Conservation (phyloP, 192 early-diverging fungal genomes). For the Coemansia sp. region DNA sequence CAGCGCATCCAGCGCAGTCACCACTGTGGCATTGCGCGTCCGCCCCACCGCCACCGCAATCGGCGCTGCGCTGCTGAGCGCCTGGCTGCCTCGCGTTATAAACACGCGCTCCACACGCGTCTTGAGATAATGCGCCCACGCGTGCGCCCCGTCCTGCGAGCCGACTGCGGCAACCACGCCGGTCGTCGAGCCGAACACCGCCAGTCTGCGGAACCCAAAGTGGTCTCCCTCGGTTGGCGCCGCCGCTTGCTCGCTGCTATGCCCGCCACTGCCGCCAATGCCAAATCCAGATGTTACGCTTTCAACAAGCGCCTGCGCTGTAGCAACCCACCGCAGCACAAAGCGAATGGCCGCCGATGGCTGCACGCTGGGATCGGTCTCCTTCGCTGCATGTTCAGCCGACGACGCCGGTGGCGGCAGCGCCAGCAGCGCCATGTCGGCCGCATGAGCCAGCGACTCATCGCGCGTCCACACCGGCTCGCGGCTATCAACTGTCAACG, state of each 20-base stretch:
- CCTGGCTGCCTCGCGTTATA: slow-evolving; percentile 32
- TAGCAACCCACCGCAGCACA: slow-evolving; percentile 58
- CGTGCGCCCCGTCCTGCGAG: slow-evolving; percentile 69
- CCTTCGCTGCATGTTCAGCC: slow-evolving; percentile 37
- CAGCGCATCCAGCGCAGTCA: slow-evolving; percentile 35
- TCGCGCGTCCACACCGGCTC: slow-evolving; percentile 76
- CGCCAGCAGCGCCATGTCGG: slow-evolving; percentile 75
- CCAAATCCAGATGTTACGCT: slow-evolving; percentile 52
- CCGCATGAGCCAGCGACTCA: slow-evolving; percentile 75
- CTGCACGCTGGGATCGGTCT: slow-evolving; percentile 56
- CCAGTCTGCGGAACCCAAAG: slow-evolving; percentile 86
- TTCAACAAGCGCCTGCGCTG: slow-evolving; percentile 43
- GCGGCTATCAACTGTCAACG: slow-evolving; percentile 49
- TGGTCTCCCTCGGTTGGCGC: slow-evolving; percentile 28
- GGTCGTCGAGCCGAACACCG: slow-evolving; percentile 72
- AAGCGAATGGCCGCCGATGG: slow-evolving; percentile 63
- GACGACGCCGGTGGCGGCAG: slow-evolving; percentile 64
- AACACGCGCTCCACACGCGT: slow-evolving; percentile 32
- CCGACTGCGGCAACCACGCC: slow-evolving; percentile 85
- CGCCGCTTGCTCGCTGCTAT: not conserved
- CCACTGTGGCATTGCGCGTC: slow-evolving; percentile 25
- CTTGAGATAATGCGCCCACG: slow-evolving; percentile 71
- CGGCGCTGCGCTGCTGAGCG: slow-evolving; percentile 25
- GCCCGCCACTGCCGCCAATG: slow-evolving; percentile 20
- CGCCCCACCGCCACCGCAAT: slow-evolving; percentile 40